Evolutionary conservation across 2,329 filamentous ascomycete species (phyloP).

Genomic region (Tolypocladium tundrense): DNA sequence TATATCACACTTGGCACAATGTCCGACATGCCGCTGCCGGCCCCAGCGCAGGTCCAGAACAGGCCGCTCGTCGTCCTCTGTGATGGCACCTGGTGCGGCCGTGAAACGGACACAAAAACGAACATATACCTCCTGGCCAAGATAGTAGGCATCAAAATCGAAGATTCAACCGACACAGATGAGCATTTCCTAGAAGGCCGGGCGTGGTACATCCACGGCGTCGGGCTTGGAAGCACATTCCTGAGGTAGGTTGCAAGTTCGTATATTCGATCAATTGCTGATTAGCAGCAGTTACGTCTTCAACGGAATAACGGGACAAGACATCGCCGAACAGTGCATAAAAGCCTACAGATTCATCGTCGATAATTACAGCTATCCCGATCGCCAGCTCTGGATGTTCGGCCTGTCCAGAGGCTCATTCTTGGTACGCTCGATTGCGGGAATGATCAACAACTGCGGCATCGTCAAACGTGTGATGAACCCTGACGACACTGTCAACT

Average conservation of each 20-base stretch:
- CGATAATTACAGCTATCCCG: slow-evolving; percentile 9
- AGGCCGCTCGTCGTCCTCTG: slow-evolving; percentile 5
- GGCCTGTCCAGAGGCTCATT: slow-evolving; percentile 16
- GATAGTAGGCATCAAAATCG: background rate
- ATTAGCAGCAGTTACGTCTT: background rate
- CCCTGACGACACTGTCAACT: slow-evolving; percentile 3
- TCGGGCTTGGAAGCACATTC: background rate
- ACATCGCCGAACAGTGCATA: background rate
- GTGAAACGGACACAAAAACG: slow-evolving; percentile 6
- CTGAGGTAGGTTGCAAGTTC: background rate
- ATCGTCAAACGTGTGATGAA: slow-evolving; percentile 9
- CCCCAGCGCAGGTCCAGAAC: background rate
- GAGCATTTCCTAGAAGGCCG: background rate
- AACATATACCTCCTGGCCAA: slow-evolving; percentile 10
- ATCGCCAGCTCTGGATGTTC: slow-evolving; percentile 15
- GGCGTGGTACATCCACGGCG: background rate
- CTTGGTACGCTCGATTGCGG: slow-evolving; percentile 12
- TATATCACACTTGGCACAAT: background rate
- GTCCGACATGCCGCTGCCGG: background rate
- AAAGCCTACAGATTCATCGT: slow-evolving; percentile 9
- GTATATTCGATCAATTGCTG: background rate
- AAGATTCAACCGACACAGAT: background rate
- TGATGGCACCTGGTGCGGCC: slow-evolving; percentile 13
- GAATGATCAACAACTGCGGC: slow-evolving; percentile 20
- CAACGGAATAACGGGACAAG: background rate